Base-by-base conservation (phyloP, 2,329 filamentous ascomycete species). In the Fusarium sp. region DNA sequence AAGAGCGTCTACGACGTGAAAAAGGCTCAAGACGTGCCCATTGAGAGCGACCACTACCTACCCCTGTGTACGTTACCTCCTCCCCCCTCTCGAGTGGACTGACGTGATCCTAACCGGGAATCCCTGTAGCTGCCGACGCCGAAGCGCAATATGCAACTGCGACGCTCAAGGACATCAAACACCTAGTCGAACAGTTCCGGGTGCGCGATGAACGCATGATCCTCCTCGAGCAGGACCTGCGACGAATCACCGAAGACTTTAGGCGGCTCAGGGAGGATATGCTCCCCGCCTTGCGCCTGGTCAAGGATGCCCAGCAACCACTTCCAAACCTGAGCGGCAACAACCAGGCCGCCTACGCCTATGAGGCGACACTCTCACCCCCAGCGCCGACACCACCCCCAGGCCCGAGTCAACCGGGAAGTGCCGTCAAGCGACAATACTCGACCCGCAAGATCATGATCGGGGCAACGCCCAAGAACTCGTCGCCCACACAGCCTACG, bases 1-100 rank as follows among this genome's bases (percentile, higher is more conserved):
- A 98, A 97, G 82, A 94, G 90, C 75, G 93, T 98, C 59, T 98
- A 97, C 81, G 94, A 98, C 77, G 90, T 96, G 76, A 99, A 99
- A 83, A 91, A 95, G 79, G 93, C 93, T 70, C 94, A 97, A 77
- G 93, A 97, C 74, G 88, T 98, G 65, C 91, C 93, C 14, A 87
- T 97, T 74, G 95, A 98, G 77, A 90, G 91, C 67, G 95, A 97
- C 75, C 93, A 98, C 79, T 99, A 97, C 78, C 87, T 97, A 56
- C 96, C 96, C 36, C 84, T 96, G 55, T 96, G 94, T 97, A 90
- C 27, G 74, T 73, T 64, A 49, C 59, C 50, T 60, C 54, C 40
- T 44, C 23, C 38, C 65, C 65, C 64, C 61, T 66, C 53, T 18
- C 54, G 29, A 61, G 54, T 66, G 57, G 58, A 66, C 71, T 77